Base-by-base conservation (phyloP, 768 basidiomycete species). In the Candolleomyces efflorescens region DNA sequence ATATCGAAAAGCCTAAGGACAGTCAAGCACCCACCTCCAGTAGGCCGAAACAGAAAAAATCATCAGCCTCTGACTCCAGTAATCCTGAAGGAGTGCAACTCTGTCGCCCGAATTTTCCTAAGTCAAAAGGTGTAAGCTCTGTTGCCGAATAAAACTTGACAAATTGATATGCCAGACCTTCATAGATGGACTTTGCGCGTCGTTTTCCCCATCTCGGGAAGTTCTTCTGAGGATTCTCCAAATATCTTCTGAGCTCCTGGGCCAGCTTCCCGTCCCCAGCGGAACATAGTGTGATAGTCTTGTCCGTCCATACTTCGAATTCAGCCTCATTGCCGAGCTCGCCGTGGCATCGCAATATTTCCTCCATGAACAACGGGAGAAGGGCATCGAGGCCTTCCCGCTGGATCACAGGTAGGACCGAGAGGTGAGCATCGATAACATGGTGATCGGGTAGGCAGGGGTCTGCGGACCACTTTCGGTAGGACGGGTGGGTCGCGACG, bases 341-440 rank as follows among this genome's bases (percentile, higher is more conserved):
- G 11, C 75, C 74, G 64, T 76, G 75, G 37, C 73, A 73, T 56
- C 75, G 59, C 38, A 74, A 73, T 36, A 79, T 70, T 59, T 81
- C 79, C 60, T 76, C 75, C 32, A 76, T 61, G 62, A 76, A 78
- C 10, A 73, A 56, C 13, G 71, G 67, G 58, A 73, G 71, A 55
- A 79, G 58, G n/a, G 71, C 76, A 9, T 76, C 70, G 60, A 78
- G 65, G 17, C 75, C 73, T 52, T 79, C 79, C 54, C 71, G 66
- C n/a, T 72, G 68, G 18, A 79, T 71, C 24, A 79, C 60, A 15
- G 63, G 64, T 18, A 79, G 68, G 17, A 76, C 78, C 23, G 71
- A 67, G 24, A 65, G 57, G 55, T 78, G 77, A 1, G 75, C 70
- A 10, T 64, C 59, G 50, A 76, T 73, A 18, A 81, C 69, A 18